Evolutionary conservation across 1,284 basidiomycete genomes (phyloP), one percentile per base, ranked within the genome.

Genomic region (Sanghuangporus baumii): DNA sequence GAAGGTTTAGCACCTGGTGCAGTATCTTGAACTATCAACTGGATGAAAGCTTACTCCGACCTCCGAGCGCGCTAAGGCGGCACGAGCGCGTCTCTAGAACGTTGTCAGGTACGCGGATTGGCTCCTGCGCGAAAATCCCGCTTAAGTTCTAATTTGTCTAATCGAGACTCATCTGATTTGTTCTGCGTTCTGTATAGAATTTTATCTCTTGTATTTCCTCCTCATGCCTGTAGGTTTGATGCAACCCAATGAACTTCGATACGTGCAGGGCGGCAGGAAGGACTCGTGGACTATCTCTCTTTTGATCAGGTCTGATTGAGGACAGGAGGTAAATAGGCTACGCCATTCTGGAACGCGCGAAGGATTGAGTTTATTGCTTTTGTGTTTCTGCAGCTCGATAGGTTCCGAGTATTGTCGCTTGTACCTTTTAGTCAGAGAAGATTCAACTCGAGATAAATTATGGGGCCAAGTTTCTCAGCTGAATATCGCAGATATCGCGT

Each of bases 121-220:
- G 31, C 31, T 54, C 31, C 14, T 18, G 52, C 31, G 52, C 52
- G 52, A 54, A 54, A 54, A 54, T 54, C 52, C 52, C 52, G 52
- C 52, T 54, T 54, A 54, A 54, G 36, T 16, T 31, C 52, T 37
- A 54, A 54, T 34, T 54, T 54, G 52, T 54, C 31, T 54, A 54
- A 54, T 54, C 52, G 26, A 31, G 26, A 31, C 26, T 31, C 26
- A 5, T 31, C 26, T 5, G 5, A 5, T 31, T 31, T 3, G 26
- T 31, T 31, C 26, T 31, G 26, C 26, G 26, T 31, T 31, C 26
- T 31, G 26, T 31, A 3, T 38, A 16, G 52, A 46, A 18, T n/a
- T 46, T n/a, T 6, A 46, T 46, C 40, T 8, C 40, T 12, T 41
- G 11, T 41, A 11, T 6, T 41, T 41, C 7, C 40, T 12, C 11